Conservation (phyloP, 495 filamentous ascomycete genomes). For the Aspergillus sclerotiicarbonarius region DNA sequence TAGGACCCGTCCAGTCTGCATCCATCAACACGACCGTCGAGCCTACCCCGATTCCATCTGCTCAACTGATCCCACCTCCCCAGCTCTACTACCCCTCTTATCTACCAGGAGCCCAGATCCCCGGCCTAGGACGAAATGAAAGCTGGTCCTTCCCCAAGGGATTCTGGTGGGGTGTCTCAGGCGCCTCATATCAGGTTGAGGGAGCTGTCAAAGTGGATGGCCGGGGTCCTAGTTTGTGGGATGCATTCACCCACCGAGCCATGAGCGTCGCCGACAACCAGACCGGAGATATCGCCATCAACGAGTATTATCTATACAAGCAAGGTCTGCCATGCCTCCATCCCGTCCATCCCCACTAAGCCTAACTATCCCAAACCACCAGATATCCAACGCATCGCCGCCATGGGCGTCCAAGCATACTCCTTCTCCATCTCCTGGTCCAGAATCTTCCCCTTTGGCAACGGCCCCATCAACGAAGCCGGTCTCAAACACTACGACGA, state of each 20-base stretch:
- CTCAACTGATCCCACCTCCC: not conserved
- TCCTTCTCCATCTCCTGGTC: conserved; percentile 72
- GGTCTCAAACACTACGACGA: conserved; percentile 42
- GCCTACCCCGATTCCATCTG: not conserved
- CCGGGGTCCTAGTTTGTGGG: conserved; percentile 67
- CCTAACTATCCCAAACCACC: not conserved
- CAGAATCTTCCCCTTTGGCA: conserved; percentile 57
- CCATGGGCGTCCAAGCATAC: conserved; percentile 58
- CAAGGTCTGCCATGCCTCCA: conserved; percentile 29
- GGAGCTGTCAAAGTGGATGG: conserved; percentile 61
- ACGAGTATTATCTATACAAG: conserved; percentile 63
- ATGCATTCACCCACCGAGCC: conserved; percentile 62
- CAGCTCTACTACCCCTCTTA: not conserved
- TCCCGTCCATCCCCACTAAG: not conserved
- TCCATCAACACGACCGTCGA: not conserved
- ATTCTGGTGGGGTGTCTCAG: conserved; percentile 75
- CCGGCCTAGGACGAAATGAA: not conserved
- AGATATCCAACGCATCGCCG: conserved; percentile 63
- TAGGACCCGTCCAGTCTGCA: not conserved
- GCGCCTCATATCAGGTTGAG: conserved; percentile 74
- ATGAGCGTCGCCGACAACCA: conserved; percentile 47
- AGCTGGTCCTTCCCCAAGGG: conserved; percentile 52
- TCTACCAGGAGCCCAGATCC: not conserved
- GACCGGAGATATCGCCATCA: conserved; percentile 63
- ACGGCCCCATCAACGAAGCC: conserved; percentile 31